Percentiles rank a stretch among this genome's conserved stretches.
phyloP scores from a whole-genome alignment of 441 rosid genomes.

The Macaranga tanarius region DNA sequence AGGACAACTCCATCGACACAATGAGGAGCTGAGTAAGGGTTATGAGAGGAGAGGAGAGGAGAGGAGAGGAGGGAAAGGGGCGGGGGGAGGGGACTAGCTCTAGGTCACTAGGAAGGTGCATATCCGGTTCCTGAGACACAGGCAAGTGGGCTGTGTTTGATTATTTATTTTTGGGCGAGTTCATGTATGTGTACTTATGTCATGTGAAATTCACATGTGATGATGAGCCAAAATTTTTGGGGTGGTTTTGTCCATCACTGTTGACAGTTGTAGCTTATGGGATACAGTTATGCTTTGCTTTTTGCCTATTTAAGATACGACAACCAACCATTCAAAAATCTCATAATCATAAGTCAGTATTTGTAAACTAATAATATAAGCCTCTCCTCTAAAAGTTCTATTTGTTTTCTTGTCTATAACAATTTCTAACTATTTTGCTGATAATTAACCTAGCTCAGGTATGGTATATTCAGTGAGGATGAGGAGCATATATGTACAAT shows the following conservation, averaged over 20 bases:
- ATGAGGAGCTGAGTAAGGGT: not conserved
- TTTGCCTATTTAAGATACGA: slow-evolving; percentile 6
- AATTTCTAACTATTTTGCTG: not conserved
- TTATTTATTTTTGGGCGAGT: slow-evolving; percentile 6
- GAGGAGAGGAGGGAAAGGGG: too few species aligned
- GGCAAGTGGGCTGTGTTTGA: slow-evolving; percentile 19
- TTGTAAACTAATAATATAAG: not conserved
- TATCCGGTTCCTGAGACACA: slow-evolving; percentile 3
- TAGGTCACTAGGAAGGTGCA: not conserved
- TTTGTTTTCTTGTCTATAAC: slow-evolving; percentile 11
- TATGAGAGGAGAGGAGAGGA: not conserved
- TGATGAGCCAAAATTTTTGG: not conserved
- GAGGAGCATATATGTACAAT: not conserved
- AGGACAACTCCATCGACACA: slow-evolving; percentile 27
- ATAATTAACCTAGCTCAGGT: not conserved
- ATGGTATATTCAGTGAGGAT: not conserved
- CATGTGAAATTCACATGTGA: slow-evolving; percentile 19
- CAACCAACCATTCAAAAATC: not conserved
- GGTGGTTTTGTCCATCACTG: not conserved
- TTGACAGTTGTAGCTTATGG: not conserved
- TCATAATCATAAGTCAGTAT: not conserved
- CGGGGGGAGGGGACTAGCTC: not conserved
- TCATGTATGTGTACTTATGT: not conserved
- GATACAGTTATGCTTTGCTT: slow-evolving; percentile 6
- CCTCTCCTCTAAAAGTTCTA: not conserved